Evolutionary conservation across 208 protist genomes (phyloP).

Genomic region (Acanthamoeba healyi): DNA sequence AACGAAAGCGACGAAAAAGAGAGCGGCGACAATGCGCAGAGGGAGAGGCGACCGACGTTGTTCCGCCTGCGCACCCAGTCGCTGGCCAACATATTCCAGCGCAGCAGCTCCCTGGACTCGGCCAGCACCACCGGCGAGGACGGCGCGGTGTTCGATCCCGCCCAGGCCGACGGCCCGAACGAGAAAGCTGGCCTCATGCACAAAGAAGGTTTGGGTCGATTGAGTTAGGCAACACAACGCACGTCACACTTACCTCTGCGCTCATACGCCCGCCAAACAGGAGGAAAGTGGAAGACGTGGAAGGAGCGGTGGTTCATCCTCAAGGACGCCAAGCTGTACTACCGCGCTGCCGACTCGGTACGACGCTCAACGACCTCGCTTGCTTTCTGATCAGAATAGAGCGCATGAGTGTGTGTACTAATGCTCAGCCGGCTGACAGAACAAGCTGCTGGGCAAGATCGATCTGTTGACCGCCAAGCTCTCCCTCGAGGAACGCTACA

Average conservation of each 20-base stretch:
- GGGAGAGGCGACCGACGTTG: not conserved
- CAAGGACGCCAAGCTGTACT: conserved; percentile 48
- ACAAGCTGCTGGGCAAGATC: not conserved
- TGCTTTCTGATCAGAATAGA: not conserved
- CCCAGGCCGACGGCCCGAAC: not conserved
- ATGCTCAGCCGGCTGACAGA: not conserved
- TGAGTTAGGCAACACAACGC: too few relatives aligned
- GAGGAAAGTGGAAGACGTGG: conserved; percentile 33
- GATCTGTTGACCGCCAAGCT: not conserved
- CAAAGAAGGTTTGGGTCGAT: not conserved
- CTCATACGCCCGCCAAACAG: not conserved
- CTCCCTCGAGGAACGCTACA: conserved; percentile 27
- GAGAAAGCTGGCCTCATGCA: not conserved
- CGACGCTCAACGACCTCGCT: not conserved
- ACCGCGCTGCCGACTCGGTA: not conserved
- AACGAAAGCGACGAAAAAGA: conserved; percentile 5
- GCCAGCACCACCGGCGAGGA: not conserved
- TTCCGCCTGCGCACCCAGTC: not conserved
- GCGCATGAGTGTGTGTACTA: not conserved
- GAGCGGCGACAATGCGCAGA: not conserved
- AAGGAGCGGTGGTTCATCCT: conserved; percentile 40
- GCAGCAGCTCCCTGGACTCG: not conserved
- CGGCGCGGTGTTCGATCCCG: not conserved
- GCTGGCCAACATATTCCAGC: not conserved
- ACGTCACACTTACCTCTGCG: too few relatives aligned